These are phyloP conservation scores for Scalesia atractyloides DNA, from an alignment of 129 eudicot species.

Conservation along the genomic window DNA sequence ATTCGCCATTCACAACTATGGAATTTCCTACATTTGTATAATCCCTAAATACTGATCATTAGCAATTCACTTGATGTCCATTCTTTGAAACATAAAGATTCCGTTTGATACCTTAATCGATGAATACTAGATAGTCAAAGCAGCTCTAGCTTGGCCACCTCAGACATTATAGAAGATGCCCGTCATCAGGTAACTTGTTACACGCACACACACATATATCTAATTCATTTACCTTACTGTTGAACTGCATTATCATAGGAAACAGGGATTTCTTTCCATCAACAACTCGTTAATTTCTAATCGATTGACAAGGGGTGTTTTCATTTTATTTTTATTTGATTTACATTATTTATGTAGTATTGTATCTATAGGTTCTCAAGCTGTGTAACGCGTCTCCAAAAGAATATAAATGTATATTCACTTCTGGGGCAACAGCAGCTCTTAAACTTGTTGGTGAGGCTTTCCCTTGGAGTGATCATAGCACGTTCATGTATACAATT, in stretches of 20 bases:
- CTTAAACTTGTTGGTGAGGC: slow-evolving; percentile 95
- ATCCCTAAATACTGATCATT: too few relatives aligned
- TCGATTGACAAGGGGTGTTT: not conserved
- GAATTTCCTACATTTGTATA: not conserved
- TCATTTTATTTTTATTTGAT: slow-evolving; percentile 1
- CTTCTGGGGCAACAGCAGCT: slow-evolving; percentile 97
- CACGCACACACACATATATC: not conserved
- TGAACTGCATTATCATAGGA: not conserved
- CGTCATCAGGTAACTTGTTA: slow-evolving; percentile 63
- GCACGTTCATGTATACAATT: slow-evolving; percentile 80
- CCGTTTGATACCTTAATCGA: slow-evolving; percentile 47
- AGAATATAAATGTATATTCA: slow-evolving; percentile 90
- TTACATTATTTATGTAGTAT: not conserved
- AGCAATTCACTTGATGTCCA: not conserved
- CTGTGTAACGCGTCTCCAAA: slow-evolving; percentile 79
- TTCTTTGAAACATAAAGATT: not conserved
- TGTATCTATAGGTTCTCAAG: slow-evolving; percentile 57
- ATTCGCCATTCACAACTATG: too few relatives aligned
- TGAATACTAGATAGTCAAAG: slow-evolving; percentile 76
- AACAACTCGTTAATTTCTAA: not conserved
- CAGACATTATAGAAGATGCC: slow-evolving; percentile 63
- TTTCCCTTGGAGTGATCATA: slow-evolving; percentile 83
- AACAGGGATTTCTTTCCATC: not conserved
- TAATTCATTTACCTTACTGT: not conserved
- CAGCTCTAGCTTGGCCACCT: slow-evolving; percentile 59